Percentiles rank a stretch among this genome's conserved stretches.
Evolutionary conservation across 441 rosid genomes (phyloP).

Genomic region (Eutrema salsugineum): DNA sequence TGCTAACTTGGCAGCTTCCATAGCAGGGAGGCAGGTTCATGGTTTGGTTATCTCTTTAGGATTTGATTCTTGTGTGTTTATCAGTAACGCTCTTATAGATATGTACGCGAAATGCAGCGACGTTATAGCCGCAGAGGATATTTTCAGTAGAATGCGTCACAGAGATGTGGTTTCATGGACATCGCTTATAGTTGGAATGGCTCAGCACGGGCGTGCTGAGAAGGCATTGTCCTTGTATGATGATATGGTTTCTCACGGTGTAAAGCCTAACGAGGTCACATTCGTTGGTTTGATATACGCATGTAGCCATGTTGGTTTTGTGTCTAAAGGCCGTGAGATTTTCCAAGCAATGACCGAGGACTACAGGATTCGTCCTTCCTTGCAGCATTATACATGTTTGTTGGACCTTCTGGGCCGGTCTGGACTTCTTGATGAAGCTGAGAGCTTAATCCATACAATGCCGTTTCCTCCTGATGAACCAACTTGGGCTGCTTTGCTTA

Average conservation of each 20-base stretch:
- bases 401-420: conserved; percentile 82
- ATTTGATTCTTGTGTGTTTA: conserved; percentile 59
- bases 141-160: conserved; percentile 44
- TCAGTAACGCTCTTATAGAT: conserved; percentile 67
- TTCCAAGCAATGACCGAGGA: conserved; percentile 61
- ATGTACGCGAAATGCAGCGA: conserved; percentile 91
- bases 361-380: conserved; percentile 52
- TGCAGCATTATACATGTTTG: conserved; percentile 79
- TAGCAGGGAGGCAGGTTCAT: conserved; percentile 72
- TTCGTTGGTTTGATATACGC: conserved; percentile 79
- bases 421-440: conserved; percentile 72
- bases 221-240: conserved; percentile 66
- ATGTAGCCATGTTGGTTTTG: conserved; percentile 83
- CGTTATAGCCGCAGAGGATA: conserved; percentile 47
- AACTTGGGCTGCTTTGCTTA: conserved; percentile 81
- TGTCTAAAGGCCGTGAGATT: conserved; percentile 52
- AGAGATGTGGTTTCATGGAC: conserved; percentile 95
- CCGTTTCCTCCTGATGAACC: conserved; percentile 81
- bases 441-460: conserved; percentile 53
- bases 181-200: conserved; percentile 70
- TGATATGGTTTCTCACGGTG: conserved; percentile 56
- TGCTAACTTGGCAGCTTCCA: conserved; percentile 60
- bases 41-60: conserved; percentile 50
- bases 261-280: conserved; percentile 78
- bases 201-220: conserved; percentile 78